Base-by-base conservation (phyloP, 371 early-diverging fungal species). In the Mucor racemosus region DNA sequence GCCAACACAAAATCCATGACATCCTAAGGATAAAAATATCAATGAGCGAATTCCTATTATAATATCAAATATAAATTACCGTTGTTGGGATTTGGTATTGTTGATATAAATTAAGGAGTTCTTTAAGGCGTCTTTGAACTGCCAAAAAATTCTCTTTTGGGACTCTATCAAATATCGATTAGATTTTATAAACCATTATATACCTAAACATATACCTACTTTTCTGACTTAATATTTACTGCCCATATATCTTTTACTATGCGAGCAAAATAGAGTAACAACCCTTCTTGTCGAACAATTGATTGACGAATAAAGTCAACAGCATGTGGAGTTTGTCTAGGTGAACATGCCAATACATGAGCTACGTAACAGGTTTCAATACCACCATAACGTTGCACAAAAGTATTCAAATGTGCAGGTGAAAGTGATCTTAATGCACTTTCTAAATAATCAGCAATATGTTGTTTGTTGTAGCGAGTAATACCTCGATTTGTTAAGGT, bases 201-300 rank as follows among this genome's bases (percentile, higher is more conserved):
- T 17, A 14, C 7, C 1, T 31, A n/a, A n/a, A n/a, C n/a, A n/a
- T n/a, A 26, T 7, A 62, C 56, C 58, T 50, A 68, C 68, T 17
- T 34, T 59, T 50, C 19, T 41, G 48, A 8, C 13, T 39, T 35
- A 9, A 68, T 36, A 50, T 68, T 58, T 17, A 17, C 8, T 5
- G 4, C n/a, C 64, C 69, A 64, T 7, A 69, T 64, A 26, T 50
- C 38, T 14, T 53, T 31, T 5, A 59, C 31, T 19, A 56, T 13
- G 13, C 57, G 46, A 10, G 64, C 44, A 42, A 60, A 54, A 17
- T 60, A 64, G 4, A 69, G 54, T 31, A 69, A 39, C 11, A 69
- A 10, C 0, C 64, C 69, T 19, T 69, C 65, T 44, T 69, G 38
- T 34, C 19, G 60, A 11, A n/a, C 11, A 19, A 17, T 3, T 5